phyloP scores from a whole-genome alignment of 768 basidiomycete species.

The Mycena chlorophos region DNA sequence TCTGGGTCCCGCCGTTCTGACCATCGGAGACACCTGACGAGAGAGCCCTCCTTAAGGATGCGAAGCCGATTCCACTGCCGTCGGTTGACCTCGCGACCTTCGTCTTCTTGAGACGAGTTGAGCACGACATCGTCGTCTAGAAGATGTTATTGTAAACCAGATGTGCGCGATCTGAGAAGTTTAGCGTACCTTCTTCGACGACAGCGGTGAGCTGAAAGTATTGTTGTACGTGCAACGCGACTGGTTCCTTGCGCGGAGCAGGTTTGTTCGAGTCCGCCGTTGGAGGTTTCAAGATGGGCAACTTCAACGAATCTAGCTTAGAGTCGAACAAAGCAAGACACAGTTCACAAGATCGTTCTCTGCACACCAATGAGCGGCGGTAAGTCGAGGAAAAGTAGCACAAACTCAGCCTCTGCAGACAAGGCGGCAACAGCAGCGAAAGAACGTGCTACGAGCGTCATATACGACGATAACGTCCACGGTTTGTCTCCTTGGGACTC shows the following conservation, averaged over 20 bases:
- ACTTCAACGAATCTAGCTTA: constrained; percentile 46
- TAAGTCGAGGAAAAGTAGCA: background rate
- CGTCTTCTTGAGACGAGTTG: constrained; percentile 20
- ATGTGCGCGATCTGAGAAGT: background rate
- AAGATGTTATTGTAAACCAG: background rate
- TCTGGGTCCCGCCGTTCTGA: constrained; percentile 2
- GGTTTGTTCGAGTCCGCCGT: constrained; percentile 21
- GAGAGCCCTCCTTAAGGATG: background rate
- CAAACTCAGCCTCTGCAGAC: background rate
- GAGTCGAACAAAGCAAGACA: constrained; percentile 64
- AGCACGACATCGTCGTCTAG: constrained; percentile 11
- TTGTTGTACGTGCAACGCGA: constrained; percentile 44
- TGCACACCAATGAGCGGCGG: background rate
- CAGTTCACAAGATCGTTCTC: constrained; percentile 1
- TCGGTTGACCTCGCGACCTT: constrained; percentile 5
- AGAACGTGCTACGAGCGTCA: constrained; percentile 49
- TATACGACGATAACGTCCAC: constrained; percentile 50
- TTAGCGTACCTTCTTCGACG: constrained; percentile 46
- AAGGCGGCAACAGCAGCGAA: constrained; percentile 40
- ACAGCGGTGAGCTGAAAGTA: constrained; percentile 56
- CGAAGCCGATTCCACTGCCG: constrained; percentile 13
- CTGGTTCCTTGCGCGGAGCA: constrained; percentile 32
- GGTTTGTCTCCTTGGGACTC: constrained; percentile 20
- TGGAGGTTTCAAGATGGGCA: constrained; percentile 46
- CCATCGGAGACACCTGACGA: constrained; percentile 10